Conservation (phyloP, 805 yeast genomes). For the Myxozyma melibiosi region DNA sequence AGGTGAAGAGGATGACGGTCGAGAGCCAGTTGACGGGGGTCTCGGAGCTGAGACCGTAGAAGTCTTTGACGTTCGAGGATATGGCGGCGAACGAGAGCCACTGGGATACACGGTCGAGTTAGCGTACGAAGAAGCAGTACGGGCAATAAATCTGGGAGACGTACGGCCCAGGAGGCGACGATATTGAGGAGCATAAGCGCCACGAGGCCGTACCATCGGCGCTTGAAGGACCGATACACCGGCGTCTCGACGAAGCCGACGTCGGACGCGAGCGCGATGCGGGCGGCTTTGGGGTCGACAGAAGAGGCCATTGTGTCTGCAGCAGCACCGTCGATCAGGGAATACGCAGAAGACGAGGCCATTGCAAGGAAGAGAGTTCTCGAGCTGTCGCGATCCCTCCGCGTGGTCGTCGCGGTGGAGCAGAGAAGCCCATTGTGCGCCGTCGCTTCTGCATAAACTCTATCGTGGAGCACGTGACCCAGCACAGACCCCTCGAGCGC, state of each 20-base stretch:
- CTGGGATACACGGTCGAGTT: background rate
- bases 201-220: slow-evolving; percentile 42
- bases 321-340: too few species aligned
- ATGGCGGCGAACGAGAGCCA: slow-evolving; percentile 43
- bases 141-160: background rate
- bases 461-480: too few species aligned
- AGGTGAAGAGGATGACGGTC: slow-evolving; percentile 41
- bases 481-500: background rate
- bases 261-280: background rate
- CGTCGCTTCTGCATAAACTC: too few species aligned
- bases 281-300: background rate
- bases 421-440: too few species aligned
- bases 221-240: slow-evolving; percentile 37
- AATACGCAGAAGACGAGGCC: too few species aligned
- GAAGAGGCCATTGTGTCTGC: too few species aligned
- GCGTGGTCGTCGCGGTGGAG: too few species aligned
- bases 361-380: too few species aligned
- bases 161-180: slow-evolving; percentile 40
- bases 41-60: slow-evolving; percentile 34
- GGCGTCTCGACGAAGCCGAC: background rate
- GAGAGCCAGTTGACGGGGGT: slow-evolving; percentile 43
- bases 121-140: background rate
- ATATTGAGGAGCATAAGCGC: slow-evolving; percentile 39
- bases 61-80: slow-evolving; percentile 35
- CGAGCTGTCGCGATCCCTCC: too few species aligned